These are phyloP conservation scores for Anthracocystis setariae DNA, from an alignment of 1,284 basidiomycete species.

Conservation along the genomic window DNA sequence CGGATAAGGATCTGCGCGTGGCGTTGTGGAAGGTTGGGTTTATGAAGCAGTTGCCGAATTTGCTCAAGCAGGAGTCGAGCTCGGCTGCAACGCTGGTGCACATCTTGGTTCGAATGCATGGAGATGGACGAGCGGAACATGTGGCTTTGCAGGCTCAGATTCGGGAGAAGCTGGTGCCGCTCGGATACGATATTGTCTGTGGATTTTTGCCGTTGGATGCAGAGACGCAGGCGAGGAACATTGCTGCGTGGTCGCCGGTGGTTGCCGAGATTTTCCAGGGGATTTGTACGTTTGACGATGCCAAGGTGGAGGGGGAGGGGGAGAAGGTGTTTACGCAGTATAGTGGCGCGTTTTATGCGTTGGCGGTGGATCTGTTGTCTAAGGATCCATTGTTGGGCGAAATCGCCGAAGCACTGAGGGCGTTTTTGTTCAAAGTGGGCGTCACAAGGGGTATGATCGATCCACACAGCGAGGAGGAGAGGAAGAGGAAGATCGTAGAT, in stretches of 20 bases:
- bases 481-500: conserved; percentile 26
- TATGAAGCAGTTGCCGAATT: conserved; percentile 98
- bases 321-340: conserved; percentile 44
- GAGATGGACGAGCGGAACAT: conserved; percentile 86
- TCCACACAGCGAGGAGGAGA: conserved; percentile 29
- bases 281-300: conserved; percentile 84
- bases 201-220: conserved; percentile 90
- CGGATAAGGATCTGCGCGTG: conserved; percentile 95
- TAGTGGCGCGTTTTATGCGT: conserved; percentile 59
- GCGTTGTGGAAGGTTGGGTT: conserved; percentile 99
- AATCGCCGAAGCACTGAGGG: conserved; percentile 41
- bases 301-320: conserved; percentile 59
- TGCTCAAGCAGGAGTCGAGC: conserved; percentile 97
- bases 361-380: conserved; percentile 62
- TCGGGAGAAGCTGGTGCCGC: conserved; percentile 87
- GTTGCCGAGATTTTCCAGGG: conserved; percentile 92
- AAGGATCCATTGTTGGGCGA: conserved; percentile 52
- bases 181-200: conserved; percentile 87
- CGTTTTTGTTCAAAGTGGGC: conserved; percentile 56
- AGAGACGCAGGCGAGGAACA: conserved; percentile 94
- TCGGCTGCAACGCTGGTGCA: conserved; percentile 95
- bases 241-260: conserved; percentile 96
- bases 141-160: conserved; percentile 83
- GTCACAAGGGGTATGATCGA: conserved; percentile 51
- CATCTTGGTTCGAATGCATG: conserved; percentile 91